These are phyloP conservation scores for Colletotrichum ledebouriae DNA, from an alignment of 2,329 filamentous ascomycete species.

Conservation along the genomic window DNA sequence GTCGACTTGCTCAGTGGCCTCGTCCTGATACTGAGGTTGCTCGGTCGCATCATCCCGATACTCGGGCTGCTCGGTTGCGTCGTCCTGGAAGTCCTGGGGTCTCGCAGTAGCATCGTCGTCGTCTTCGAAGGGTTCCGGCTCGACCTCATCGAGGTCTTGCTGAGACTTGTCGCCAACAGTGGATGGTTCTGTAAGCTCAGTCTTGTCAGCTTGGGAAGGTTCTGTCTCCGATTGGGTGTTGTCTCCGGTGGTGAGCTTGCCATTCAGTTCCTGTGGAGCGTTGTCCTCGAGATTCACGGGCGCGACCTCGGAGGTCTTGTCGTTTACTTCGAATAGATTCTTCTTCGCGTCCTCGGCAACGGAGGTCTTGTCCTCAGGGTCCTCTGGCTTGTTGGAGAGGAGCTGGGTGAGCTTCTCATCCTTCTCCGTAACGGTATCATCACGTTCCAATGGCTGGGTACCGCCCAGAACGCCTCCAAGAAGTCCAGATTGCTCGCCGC, in stretches of 20 bases:
- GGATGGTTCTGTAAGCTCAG: slow-evolving; percentile 38
- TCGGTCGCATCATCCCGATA: slow-evolving; percentile 12
- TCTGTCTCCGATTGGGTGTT: slow-evolving; percentile 42
- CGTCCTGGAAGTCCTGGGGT: slow-evolving; percentile 28
- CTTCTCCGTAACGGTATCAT: slow-evolving; percentile 36
- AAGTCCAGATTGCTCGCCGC: slow-evolving; percentile 9
- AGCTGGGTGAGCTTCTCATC: slow-evolving; percentile 39
- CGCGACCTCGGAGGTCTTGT: slow-evolving; percentile 42
- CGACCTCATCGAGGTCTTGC: slow-evolving; percentile 34
- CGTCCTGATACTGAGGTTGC: slow-evolving; percentile 31
- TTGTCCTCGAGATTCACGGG: slow-evolving; percentile 41
- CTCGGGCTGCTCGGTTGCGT: slow-evolving; percentile 27
- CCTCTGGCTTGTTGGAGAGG: slow-evolving; percentile 34
- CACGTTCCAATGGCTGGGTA: slow-evolving; percentile 32
- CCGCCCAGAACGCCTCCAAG: slow-evolving; percentile 34
- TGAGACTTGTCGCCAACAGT: slow-evolving; percentile 31
- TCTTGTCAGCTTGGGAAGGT: slow-evolving; percentile 40
- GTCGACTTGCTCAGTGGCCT: slow-evolving; percentile 5
- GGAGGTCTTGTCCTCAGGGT: slow-evolving; percentile 32
- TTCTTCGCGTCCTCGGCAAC: slow-evolving; percentile 42
- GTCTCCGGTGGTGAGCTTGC: slow-evolving; percentile 39
- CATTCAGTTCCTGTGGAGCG: slow-evolving; percentile 24
- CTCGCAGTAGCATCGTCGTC: slow-evolving; percentile 10
- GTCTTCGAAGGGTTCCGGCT: slow-evolving; percentile 37
- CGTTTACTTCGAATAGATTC: slow-evolving; percentile 39